phyloP scores from a whole-genome alignment of 2,329 filamentous ascomycete species.

The Exophiala bonariae region DNA sequence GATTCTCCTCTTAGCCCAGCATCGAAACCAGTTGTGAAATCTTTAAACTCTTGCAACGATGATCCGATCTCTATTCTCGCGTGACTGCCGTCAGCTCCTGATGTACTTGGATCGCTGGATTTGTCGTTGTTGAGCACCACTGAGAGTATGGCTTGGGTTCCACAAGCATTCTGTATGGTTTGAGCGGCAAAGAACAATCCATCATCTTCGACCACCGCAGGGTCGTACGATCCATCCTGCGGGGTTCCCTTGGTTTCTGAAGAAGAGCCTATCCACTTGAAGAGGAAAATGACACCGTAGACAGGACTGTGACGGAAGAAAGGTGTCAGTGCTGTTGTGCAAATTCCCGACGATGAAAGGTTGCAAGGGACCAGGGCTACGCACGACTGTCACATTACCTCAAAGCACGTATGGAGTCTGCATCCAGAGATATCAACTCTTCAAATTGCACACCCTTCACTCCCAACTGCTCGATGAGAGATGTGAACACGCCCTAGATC shows the following conservation, averaged over 20 bases:
- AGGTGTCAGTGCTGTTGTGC: slow-evolving; percentile 8
- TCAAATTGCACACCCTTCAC: slow-evolving; percentile 95
- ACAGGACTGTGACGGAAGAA: slow-evolving; percentile 57
- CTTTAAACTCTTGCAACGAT: slow-evolving; percentile 74
- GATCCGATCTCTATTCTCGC: slow-evolving; percentile 66
- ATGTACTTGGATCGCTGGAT: slow-evolving; percentile 30
- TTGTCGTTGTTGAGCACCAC: slow-evolving; percentile 83
- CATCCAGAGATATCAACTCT: slow-evolving; percentile 86
- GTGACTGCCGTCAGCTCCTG: slow-evolving; percentile 21
- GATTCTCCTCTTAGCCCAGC: slow-evolving; percentile 72
- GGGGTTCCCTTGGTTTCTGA: slow-evolving; percentile 67
- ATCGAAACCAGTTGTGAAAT: slow-evolving; percentile 83
- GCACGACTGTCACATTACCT: slow-evolving; percentile 35
- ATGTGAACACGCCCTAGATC: slow-evolving; percentile 87
- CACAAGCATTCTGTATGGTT: slow-evolving; percentile 98
- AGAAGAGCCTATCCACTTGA: slow-evolving; percentile 71
- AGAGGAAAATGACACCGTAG: slow-evolving; percentile 97
- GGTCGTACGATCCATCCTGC: slow-evolving; percentile 79
- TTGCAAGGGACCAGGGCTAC: not conserved
- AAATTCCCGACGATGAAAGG: not conserved
- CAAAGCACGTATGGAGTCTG: slow-evolving; percentile 54
- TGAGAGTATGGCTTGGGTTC: slow-evolving; percentile 89
- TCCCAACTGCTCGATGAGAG: slow-evolving; percentile 86
- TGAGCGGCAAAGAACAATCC: slow-evolving; percentile 82
- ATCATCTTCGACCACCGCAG: slow-evolving; percentile 64